Base-by-base conservation (phyloP, 176 grass and related monocot genomes). In the Guadua angustifolia region DNA sequence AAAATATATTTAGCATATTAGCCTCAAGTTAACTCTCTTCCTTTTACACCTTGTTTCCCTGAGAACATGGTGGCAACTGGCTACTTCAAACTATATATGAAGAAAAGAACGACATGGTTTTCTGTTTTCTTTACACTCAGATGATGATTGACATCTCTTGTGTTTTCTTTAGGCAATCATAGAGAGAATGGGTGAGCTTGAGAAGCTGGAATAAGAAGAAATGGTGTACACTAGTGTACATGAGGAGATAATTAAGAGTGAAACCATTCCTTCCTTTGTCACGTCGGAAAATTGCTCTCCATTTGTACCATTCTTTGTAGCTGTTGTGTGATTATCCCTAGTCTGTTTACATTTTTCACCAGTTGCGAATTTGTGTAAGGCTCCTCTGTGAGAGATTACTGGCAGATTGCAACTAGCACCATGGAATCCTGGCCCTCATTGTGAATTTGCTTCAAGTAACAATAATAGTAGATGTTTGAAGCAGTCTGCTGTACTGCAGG, bases 121-220 rank as follows among this genome's bases (percentile, higher is more conserved):
- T 70, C 21, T 76, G 38, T 35, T 19, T 6, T 47, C 21, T 16
- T 40, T 22, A 44, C 77, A 24, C 33, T 43, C 16, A 13, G 68
- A 78, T 3, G 45, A 2, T 82, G 56, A 38, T 78, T 49, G 66
- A 49, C 38, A 32, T 50, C n/a, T 26, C 35, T 79, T 69, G n/a
- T 45, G 44, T 74, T 66, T 79, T 78, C 10, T 90, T 73, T 74
- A 90, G 88, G 88, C 88, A 66, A 90, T 90, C 40, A 90, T 90
- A 86, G 88, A 90, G 74, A 86, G 88, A 77, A 90, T 90, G 88
- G 88, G 88, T 16, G 88, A 90, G 60, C 84, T 90, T 66, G 88
- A 90, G 79, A 90, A 90, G 84, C 74, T 90, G 49, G 88, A 90
- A 43, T 90, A 73, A 90, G 73, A 64, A 86, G 71, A 76, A 75